phyloP scores from a whole-genome alignment of 805 yeast genomes.

The Schwanniomyces sp. region DNA sequence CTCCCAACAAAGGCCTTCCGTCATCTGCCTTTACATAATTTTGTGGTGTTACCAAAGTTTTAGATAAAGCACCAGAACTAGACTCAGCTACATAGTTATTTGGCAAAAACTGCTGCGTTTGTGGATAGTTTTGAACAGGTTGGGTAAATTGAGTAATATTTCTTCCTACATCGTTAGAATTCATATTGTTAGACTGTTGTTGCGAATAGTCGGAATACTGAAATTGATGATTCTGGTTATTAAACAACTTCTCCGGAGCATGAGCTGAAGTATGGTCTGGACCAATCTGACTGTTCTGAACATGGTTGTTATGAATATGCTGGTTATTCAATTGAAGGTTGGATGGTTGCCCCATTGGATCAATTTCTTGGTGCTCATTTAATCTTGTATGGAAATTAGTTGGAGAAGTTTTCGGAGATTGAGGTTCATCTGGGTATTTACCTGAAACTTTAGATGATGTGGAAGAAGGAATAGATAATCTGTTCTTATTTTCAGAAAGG shows the following conservation, averaged over 20 bases:
- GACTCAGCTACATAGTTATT: slow-evolving; percentile 4
- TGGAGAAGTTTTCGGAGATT: slow-evolving; percentile 42
- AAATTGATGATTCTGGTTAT: slow-evolving; percentile 8
- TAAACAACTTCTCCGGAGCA: slow-evolving; percentile 2
- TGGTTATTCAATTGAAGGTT: slow-evolving; percentile 5
- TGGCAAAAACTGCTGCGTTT: slow-evolving; percentile 4
- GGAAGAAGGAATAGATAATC: slow-evolving; percentile 36
- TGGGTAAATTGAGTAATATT: slow-evolving; percentile 11
- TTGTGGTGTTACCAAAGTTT: slow-evolving; percentile 44
- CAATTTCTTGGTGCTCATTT: slow-evolving; percentile 11
- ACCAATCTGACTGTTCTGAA: slow-evolving; percentile 11
- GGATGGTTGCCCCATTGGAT: not conserved
- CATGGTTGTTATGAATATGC: slow-evolving; percentile 10
- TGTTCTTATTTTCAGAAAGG: slow-evolving; percentile 11
- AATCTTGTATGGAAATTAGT: slow-evolving; percentile 8
- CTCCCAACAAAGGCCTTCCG: slow-evolving; percentile 73
- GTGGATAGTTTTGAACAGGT: slow-evolving; percentile 8
- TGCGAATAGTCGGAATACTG: slow-evolving; percentile 9
- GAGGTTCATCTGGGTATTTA: slow-evolving; percentile 33
- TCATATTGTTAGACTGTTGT: slow-evolving; percentile 3
- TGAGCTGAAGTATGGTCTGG: not conserved
- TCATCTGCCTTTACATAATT: slow-evolving; percentile 53
- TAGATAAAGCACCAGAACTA: slow-evolving; percentile 2
- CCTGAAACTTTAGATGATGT: slow-evolving; percentile 31
- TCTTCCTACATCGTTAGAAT: slow-evolving; percentile 3